These are phyloP conservation scores for Termitomyces sp. DNA, from an alignment of 768 basidiomycete species.

Conservation along the genomic window DNA sequence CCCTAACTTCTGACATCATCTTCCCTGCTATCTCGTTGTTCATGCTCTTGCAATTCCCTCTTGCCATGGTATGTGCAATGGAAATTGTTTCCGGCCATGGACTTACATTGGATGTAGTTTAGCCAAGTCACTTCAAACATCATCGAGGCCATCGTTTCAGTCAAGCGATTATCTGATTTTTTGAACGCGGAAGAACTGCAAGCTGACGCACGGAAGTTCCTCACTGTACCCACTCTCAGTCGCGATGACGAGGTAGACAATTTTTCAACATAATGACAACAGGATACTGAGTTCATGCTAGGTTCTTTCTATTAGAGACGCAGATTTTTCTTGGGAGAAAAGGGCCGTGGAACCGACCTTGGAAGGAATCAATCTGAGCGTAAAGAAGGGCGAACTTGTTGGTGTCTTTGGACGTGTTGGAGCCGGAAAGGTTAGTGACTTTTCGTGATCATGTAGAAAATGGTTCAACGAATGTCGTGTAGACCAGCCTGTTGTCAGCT, in stretches of 20 bases:
- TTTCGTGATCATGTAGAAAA: not conserved
- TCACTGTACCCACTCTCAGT: conserved; percentile 39
- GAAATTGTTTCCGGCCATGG: conserved; percentile 1
- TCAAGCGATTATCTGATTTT: conserved; percentile 75
- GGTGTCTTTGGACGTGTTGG: conserved; percentile 90
- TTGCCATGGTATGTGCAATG: conserved; percentile 63
- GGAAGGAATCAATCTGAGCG: conserved; percentile 71
- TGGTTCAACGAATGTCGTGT: not conserved
- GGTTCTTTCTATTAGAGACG: conserved; percentile 69
- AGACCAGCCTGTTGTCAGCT: conserved; percentile 76
- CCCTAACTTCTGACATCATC: conserved; percentile 87
- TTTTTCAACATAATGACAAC: not conserved
- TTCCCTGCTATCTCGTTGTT: conserved; percentile 95
- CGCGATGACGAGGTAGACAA: conserved; percentile 58
- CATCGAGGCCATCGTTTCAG: conserved; percentile 84
- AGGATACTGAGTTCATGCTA: conserved; percentile 18
- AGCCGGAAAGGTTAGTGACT: conserved; percentile 68
- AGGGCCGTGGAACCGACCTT: conserved; percentile 58
- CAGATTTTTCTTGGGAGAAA: conserved; percentile 81
- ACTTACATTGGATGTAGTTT: conserved; percentile 40
- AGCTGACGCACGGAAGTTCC: conserved; percentile 62
- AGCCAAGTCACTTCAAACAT: conserved; percentile 74
- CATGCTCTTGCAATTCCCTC: conserved; percentile 83
- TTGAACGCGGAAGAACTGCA: conserved; percentile 81
- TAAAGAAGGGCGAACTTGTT: conserved; percentile 81